Evolutionary conservation across 129 eudicot species (phyloP), one percentile per base, ranked within the genome.

Genomic region (Arctium minus): DNA sequence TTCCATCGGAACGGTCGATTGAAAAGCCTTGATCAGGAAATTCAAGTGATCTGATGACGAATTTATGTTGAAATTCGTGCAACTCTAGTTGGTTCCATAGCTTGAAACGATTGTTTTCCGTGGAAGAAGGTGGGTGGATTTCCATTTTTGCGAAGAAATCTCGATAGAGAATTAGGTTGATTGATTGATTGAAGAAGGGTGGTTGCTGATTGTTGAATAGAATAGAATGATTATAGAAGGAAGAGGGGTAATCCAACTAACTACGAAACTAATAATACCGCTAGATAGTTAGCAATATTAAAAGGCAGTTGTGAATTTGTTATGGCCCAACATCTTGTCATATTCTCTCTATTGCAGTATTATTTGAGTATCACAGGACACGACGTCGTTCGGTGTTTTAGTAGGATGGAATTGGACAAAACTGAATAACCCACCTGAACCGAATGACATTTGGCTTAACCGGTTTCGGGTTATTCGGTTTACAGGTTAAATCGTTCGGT

Each of bases 11-110:
- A 29, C 92, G 92, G 75, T 72, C 67, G 10, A 93, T 84, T 2
- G 89, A 79, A 83, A 96, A 96, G 70, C 91, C 97, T 79, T 87
- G 90, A 88, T 88, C 87, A 32, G 97, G 89, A 56, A 85, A 80
- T 83, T 90, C 81, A 35, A 86, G 67, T 50, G 99, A 87, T 84
- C 42, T 88, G 85, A 96, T 73, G 11, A 90, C 89, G 70, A 86
- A 89, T 82, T 85, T 86, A 80, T 96, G 91, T 40, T 42, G 44
- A 64, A 91, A 93, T 83, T 96, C 99, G 22, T 87, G 91, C 39
- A 96, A 31, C 79, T 90, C 90, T 76, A 96, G 9, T 86, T 92
- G 83, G 65, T 87, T 81, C 86, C 85, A 87, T 13, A 96, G 84
- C 91, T 90, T 91, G 86, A 96, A 96, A 90, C 87, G 79, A 36